Conservation (phyloP, 2,329 filamentous ascomycete species). For the Talaromyces piceae region DNA sequence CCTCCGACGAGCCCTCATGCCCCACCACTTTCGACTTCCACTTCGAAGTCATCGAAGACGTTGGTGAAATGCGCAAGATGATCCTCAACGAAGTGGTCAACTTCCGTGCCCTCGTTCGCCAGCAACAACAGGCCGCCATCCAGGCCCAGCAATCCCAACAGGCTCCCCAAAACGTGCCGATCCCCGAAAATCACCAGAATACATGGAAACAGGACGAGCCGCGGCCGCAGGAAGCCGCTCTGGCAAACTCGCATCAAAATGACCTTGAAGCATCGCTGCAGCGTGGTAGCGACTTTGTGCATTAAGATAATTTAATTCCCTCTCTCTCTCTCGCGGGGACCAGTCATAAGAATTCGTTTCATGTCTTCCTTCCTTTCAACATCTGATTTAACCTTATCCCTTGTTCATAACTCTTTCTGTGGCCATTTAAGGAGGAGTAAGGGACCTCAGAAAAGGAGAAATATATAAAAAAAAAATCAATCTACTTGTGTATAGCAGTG, state of each 20-base stretch:
- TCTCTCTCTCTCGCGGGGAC: too few species aligned
- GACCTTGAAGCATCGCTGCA: conserved; percentile 46
- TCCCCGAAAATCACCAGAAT: conserved; percentile 53
- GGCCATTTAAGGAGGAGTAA: too few species aligned
- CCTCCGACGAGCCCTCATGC: conserved; percentile 89
- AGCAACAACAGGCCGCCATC: conserved; percentile 36
- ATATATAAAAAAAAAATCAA: too few species aligned
- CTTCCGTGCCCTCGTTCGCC: conserved; percentile 62
- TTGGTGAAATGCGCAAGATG: conserved; percentile 91
- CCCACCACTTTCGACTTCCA: conserved; percentile 95
- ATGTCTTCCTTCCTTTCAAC: too few species aligned
- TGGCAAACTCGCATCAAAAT: conserved; percentile 35
- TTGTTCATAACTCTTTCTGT: too few species aligned
- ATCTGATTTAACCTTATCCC: too few species aligned
- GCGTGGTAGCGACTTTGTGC: conserved; percentile 48
- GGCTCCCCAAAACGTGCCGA: conserved; percentile 48
- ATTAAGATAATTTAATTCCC: neutral
- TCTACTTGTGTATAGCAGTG: too few species aligned
- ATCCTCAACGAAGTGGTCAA: conserved; percentile 88
- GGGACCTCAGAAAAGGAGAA: too few species aligned
- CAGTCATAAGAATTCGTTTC: too few species aligned
- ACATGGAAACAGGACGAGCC: conserved; percentile 53
- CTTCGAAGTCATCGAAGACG: conserved; percentile 95
- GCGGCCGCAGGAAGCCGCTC: conserved; percentile 49
- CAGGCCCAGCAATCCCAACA: conserved; percentile 31